Base-by-base conservation (phyloP, 768 basidiomycete species). In the Serendipita sp. region DNA sequence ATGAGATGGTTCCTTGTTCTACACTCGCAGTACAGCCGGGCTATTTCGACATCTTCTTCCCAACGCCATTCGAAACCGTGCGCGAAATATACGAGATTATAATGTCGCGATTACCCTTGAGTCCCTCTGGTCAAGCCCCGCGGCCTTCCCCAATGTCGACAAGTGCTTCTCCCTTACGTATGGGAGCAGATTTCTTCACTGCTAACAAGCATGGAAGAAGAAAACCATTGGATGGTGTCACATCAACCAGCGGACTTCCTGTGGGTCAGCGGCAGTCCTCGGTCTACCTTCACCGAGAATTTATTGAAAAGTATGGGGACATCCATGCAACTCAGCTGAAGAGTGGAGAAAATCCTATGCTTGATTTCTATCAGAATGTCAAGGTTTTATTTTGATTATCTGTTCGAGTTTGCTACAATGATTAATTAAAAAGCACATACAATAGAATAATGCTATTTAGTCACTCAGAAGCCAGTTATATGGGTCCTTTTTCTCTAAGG, bases 31-130 rank as follows among this genome's bases (percentile, higher is more conserved):
- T 99, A 66, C 85, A 85, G 70, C 95, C 89, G 71, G 96, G 96
- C 5, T 94, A 85, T 76, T 99, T 99, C 74, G 96, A 99, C 73
- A 98, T 98, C 67, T 91, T 99, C 78, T 99, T 99, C 77, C 96
- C 96, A 8, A 98, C 95, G 11, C 78, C 90, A 72, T 97, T 97
- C 68, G 82, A 81, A 63, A 80, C 79, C 23, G 79, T 98, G 64
- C 79, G 89, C 54, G 91, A 95, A 72, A 89, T 94, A 83, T 97
- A 97, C 74, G 89, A 93, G 71, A 79, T 84, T 68, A 80, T 86
- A 64, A 82, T 98, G 66, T 81, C 85, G 44, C 81, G 83, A 70
- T 83, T 85, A 28, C 45, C 65, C 2, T 70, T 72, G 3, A 65
- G 69, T 10, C 62, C 67, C 15, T 68, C 69, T 44, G 76, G 77